Conservation (phyloP, 805 yeast genomes). For the Komagataella ulmi region DNA sequence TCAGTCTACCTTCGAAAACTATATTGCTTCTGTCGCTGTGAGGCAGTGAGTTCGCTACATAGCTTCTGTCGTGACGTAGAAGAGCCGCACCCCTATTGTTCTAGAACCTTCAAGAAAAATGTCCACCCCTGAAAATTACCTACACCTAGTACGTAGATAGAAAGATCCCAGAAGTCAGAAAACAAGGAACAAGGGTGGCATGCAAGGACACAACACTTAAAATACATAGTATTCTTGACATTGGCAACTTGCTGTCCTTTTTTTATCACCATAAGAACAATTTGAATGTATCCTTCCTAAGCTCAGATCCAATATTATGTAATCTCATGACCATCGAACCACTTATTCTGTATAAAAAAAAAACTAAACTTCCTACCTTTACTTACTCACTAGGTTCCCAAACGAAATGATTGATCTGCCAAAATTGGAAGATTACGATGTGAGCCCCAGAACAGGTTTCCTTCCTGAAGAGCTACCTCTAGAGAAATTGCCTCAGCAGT, state of each 20-base stretch:
- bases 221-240: not conserved
- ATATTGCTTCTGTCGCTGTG: not conserved
- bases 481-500: constrained; percentile 39
- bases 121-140: not conserved
- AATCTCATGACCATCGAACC: not conserved
- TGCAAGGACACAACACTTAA: too few species aligned
- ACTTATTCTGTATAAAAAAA: not conserved
- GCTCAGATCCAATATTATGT: not conserved
- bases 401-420: constrained; percentile 23
- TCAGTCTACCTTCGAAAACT: not conserved
- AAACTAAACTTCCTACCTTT: not conserved
- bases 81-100: not conserved
- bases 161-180: too few species aligned
- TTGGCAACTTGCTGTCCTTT: not conserved
- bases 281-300: not conserved
- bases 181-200: not conserved
- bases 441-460: constrained; percentile 64
- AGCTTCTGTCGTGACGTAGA: not conserved
- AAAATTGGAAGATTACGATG: constrained; percentile 47
- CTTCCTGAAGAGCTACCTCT: constrained; percentile 62
- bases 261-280: not conserved
- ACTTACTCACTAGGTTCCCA: not conserved
- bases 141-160: not conserved
- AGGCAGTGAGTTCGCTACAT: not conserved
- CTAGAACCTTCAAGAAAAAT: not conserved